Evolutionary conservation across 257 asterid genomes (phyloP).

Genomic region (Misopates orontium): DNA sequence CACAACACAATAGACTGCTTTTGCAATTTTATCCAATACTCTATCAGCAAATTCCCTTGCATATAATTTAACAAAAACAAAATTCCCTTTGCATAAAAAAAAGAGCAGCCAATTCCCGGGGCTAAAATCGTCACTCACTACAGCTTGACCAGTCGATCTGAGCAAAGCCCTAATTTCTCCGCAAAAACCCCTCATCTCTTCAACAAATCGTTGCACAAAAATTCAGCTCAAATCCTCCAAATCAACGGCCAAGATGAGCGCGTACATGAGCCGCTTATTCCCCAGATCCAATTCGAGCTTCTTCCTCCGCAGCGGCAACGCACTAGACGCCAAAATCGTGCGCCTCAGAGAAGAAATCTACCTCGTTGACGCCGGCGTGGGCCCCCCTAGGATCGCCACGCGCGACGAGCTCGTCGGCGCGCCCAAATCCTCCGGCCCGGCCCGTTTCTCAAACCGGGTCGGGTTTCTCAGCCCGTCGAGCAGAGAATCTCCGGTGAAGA

Average conservation of each 20-base stretch:
- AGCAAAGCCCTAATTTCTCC: too few species aligned
- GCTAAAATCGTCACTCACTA: too few species aligned
- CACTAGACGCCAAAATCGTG: constrained; percentile 42
- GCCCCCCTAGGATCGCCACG: constrained; percentile 42
- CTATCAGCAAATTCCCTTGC: too few species aligned
- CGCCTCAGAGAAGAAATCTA: constrained; percentile 42
- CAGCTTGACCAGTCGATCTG: too few species aligned
- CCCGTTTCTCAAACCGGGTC: constrained; percentile 38
- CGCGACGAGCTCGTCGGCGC: constrained; percentile 38
- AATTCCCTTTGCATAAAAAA: too few species aligned
- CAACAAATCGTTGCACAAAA: too few species aligned
- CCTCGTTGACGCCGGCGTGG: constrained; percentile 50
- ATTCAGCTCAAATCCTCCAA: too few species aligned
- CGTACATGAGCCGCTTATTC: constrained; percentile 50
- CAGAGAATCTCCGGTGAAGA: constrained; percentile 29
- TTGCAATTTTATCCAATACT: too few species aligned
- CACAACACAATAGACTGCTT: too few species aligned
- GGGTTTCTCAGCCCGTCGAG: constrained; percentile 43
- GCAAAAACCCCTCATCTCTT: too few species aligned
- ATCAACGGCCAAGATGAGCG: constrained; percentile 36
- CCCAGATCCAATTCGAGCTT: constrained; percentile 51
- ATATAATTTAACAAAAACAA: too few species aligned
- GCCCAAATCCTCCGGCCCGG: constrained; percentile 28
- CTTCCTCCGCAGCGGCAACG: constrained; percentile 42
- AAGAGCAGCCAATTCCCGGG: too few species aligned